Percentiles rank a stretch among this genome's conserved stretches.
Evolutionary conservation across 2,329 filamentous ascomycete species (phyloP).

Genomic region (Aspergillus felis): DNA sequence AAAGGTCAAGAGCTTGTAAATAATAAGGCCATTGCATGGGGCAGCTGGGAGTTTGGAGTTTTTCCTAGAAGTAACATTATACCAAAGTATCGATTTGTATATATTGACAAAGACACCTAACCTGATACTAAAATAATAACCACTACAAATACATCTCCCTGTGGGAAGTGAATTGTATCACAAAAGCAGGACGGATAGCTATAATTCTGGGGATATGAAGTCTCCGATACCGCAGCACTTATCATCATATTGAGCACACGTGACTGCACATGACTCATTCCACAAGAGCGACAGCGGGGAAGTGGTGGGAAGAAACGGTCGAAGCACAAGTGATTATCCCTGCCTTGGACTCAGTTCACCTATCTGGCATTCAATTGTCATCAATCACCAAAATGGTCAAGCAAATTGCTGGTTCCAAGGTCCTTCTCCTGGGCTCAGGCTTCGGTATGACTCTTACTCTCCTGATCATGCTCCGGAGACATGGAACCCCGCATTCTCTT

Average conservation of each 20-base stretch:
- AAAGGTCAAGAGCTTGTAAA: constrained; percentile 31
- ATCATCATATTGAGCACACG: constrained; percentile 11
- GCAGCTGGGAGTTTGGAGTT: constrained; percentile 7
- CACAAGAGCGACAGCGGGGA: constrained; percentile 13
- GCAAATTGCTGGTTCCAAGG: constrained; percentile 36
- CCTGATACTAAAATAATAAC: background rate
- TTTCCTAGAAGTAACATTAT: background rate
- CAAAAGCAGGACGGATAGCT: background rate
- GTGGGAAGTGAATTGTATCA: background rate
- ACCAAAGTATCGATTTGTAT: background rate
- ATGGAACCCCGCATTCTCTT: constrained; percentile 3
- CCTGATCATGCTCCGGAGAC: constrained; percentile 5
- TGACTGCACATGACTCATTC: constrained; percentile 20
- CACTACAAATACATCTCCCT: background rate
- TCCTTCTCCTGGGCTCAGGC: constrained; percentile 36
- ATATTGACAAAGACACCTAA: background rate
- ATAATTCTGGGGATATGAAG: background rate
- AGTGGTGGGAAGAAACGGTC: background rate
- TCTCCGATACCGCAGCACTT: background rate
- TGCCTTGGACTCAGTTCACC: constrained; percentile 13
- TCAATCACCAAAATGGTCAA: constrained; percentile 32
- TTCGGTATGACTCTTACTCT: constrained; percentile 27
- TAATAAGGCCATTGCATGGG: constrained; percentile 12
- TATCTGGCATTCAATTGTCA: background rate
- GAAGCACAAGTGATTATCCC: constrained; percentile 4